Base-by-base conservation (phyloP, 176 grass and related monocot species). In the Tuctoria greenei region DNA sequence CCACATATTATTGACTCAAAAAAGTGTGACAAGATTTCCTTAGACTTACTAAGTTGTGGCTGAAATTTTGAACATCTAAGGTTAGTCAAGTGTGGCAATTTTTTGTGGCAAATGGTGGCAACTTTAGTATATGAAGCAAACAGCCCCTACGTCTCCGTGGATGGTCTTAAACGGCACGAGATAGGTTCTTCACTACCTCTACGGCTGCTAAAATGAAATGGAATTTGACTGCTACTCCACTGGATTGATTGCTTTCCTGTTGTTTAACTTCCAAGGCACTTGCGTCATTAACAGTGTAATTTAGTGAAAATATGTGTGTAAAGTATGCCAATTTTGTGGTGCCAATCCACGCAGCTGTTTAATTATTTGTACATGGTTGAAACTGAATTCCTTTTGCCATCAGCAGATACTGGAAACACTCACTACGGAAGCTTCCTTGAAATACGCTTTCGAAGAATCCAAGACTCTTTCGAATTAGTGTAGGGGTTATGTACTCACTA, bases 181-280 rank as follows among this genome's bases (percentile, higher is more conserved):
- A 21, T 6, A 8, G 24, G 27, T 31, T 75, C 38, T 72, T 59
- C 26, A 31, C 38, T 45, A 13, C 16, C 42, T 72, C 10, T 46
- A 65, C 8, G 27, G 25, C 1, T 62, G 24, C 28, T 21, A 35
- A n/a, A n/a, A n/a, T n/a, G 2, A 18, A 63, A 57, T 76, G 36
- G 56, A 54, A 51, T 39, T 76, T 70, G 56, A 70, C 36, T 62
- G 42, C 52, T 23, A 67, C 34, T 35, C 70, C 28, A 68, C 67
- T 75, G 35, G 14, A 41, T 57, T 23, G 14, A 41, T 57, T 23
- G 52, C 24, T 24, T 21, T 64, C 42, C 28, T 39, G 18, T 55
- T 36, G 18, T 65, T 81, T 34, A 27, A 42, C 11, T 11, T 42
- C 10, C 9, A 43, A 34, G 42, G 6, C 11, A 51, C 34, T 51